Base-by-base conservation (phyloP, 2,329 filamentous ascomycete species). In the Pseudocercospora pini-densiflorae region DNA sequence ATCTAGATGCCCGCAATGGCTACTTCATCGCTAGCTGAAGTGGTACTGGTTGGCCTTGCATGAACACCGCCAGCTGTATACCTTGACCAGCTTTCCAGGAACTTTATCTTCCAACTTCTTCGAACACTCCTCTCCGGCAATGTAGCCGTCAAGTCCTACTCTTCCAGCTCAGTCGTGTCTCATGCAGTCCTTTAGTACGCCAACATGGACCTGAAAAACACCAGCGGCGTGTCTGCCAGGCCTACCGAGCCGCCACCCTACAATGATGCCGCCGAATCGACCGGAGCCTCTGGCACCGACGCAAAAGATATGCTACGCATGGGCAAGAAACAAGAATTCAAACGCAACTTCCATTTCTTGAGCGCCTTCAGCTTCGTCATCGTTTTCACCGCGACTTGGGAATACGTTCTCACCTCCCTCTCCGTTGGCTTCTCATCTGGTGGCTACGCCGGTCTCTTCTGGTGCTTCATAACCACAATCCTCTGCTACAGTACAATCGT, bases 291-390 rank as follows among this genome's bases (percentile, higher is more conserved):
- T 21, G 16, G 27, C 16, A 19, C 16, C 12, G 58, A 45, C 31
- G 27, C 58, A 10, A 54, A 49, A 24, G 66, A 74, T 40, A 73
- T 74, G 72, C 53, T 63, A 24, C 65, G 72, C 6, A 61, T 72
- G 57, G 72, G 71, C 23, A 73, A 72, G 57, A 70, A 69, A 51
- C 68, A 73, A 63, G 70, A 66, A 57, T 65, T 71, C 55, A 64
- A 65, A 40, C 47, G 69, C 27, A 67, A 67, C 45, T 71, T 65
- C 33, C 57, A 43, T 23, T 65, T 70, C 60, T 65, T 64, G 55
- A 61, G 63, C 24, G 59, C 64, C 9, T 62, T 71, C 5, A 68
- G 66, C 24, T 71, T 71, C 57, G 69, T 70, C 6, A 54, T 62
- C 8, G 57, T 67, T 9, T 62, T 58, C 54, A 67, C 63, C 59